Conservation (phyloP, 1,139 yeast genomes). For the Lodderomyces theae region DNA sequence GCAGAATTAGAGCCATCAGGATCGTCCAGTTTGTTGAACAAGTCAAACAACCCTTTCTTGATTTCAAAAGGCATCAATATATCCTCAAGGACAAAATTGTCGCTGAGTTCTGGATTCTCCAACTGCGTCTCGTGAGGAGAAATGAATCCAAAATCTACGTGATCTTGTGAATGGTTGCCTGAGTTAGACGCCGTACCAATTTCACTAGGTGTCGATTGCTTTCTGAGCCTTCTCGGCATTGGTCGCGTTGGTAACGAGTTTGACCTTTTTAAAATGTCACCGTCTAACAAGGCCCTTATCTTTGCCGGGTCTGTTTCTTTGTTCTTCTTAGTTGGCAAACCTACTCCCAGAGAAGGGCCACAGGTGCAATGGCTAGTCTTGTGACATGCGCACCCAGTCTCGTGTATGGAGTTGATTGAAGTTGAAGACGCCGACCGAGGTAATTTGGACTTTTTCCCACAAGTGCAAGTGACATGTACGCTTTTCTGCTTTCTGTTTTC, state of each 20-base stretch:
- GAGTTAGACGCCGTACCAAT: constrained; percentile 4
- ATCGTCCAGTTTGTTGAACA: constrained; percentile 20
- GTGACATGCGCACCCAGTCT: constrained; percentile 55
- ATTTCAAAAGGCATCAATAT: constrained; percentile 31
- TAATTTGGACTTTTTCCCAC: constrained; percentile 56
- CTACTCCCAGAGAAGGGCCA: constrained; percentile 21
- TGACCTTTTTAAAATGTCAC: constrained; percentile 15
- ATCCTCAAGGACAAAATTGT: constrained; percentile 34
- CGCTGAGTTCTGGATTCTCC: constrained; percentile 7
- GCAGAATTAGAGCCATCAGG: neutral
- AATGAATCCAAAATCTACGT: neutral
- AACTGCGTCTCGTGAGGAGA: neutral
- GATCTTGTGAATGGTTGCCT: constrained; percentile 6
- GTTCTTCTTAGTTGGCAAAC: constrained; percentile 11
- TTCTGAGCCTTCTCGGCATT: constrained; percentile 9
- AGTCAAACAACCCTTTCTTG: constrained; percentile 28
- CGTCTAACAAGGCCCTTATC: constrained; percentile 25
- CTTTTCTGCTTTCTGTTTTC: constrained; percentile 71
- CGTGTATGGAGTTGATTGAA: constrained; percentile 24
- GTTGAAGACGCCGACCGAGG: neutral
- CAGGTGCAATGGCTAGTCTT: constrained; percentile 61
- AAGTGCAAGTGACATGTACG: constrained; percentile 69
- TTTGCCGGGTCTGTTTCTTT: constrained; percentile 26
- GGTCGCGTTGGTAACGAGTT: constrained; percentile 7
- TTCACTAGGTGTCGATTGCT: constrained; percentile 12